A percentile compares a stretch with the other conserved stretches of the same genome.
Evolutionary conservation across 164 flowering plant genomes (phyloP).

Genomic region (Sextonia rubra): DNA sequence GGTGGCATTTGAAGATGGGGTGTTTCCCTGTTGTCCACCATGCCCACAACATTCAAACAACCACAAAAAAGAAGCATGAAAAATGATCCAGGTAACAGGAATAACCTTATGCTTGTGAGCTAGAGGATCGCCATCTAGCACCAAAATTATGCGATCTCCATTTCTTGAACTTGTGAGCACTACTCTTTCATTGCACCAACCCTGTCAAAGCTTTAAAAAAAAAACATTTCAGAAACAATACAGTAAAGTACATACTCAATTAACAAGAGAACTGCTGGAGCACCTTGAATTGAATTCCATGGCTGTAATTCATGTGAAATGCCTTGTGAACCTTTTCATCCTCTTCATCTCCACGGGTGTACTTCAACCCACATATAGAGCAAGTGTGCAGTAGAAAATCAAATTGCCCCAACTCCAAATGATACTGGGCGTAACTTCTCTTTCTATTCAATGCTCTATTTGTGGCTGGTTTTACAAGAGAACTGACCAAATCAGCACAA

Average conservation of each 20-base stretch:
- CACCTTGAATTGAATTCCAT: conserved; percentile 80
- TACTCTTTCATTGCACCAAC: conserved; percentile 70
- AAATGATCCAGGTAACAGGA: neutral
- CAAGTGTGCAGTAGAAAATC: conserved; percentile 73
- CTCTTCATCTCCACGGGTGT: conserved; percentile 57
- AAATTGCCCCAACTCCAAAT: conserved; percentile 85
- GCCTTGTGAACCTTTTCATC: conserved; percentile 70
- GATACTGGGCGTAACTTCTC: conserved; percentile 78
- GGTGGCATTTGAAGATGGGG: neutral
- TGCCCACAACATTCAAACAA: neutral
- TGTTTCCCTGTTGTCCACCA: neutral
- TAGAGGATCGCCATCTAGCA: conserved; percentile 54
- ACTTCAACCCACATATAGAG: conserved; percentile 57
- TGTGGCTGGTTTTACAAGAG: conserved; percentile 11
- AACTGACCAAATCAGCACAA: conserved; percentile 4
- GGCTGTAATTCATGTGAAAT: conserved; percentile 63
- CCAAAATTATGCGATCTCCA: conserved; percentile 54
- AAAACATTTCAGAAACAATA: neutral
- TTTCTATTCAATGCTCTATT: conserved; percentile 55
- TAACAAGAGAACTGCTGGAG: neutral
- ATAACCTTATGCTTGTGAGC: conserved; percentile 68
- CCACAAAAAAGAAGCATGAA: neutral
- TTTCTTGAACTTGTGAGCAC: conserved; percentile 24
- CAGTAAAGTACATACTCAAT: neutral
- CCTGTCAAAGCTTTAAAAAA: conserved; percentile 40